A percentile compares a stretch with the other conserved stretches of the same genome.
phyloP scores from a whole-genome alignment of 192 early-diverging fungal species.

The Coemansia sp. region DNA sequence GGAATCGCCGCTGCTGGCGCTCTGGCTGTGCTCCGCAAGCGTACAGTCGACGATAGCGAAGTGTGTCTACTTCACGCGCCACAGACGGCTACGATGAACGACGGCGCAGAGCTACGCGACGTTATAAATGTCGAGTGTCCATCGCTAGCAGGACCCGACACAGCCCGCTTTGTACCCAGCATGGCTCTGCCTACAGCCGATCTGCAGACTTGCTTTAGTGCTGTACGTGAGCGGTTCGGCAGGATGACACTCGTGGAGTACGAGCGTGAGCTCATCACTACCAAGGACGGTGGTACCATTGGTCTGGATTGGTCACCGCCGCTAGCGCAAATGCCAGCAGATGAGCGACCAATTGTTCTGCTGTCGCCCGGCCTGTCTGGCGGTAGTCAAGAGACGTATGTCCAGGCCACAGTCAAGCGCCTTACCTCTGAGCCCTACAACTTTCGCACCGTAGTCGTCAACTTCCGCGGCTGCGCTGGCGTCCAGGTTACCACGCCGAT shows the following conservation, averaged over 20 bases:
- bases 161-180: slow-evolving; percentile 68
- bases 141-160: slow-evolving; percentile 45
- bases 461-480: slow-evolving; percentile 88
- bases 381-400: slow-evolving; percentile 88
- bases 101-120: slow-evolving; percentile 29
- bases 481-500: slow-evolving; percentile 74
- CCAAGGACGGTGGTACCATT: slow-evolving; percentile 84
- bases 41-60: slow-evolving; percentile 37
- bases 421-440: slow-evolving; percentile 62
- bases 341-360: slow-evolving; percentile 74
- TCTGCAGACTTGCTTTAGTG: slow-evolving; percentile 67
- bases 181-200: slow-evolving; percentile 73
- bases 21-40: slow-evolving; percentile 28
- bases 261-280: slow-evolving; percentile 61
- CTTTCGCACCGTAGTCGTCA: slow-evolving; percentile 82
- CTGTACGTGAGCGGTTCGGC: slow-evolving; percentile 56
- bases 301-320: slow-evolving; percentile 86
- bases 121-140: slow-evolving; percentile 55
- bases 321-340: slow-evolving; percentile 55
- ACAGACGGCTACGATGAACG: slow-evolving; percentile 24
- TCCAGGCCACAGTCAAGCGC: slow-evolving; percentile 69
- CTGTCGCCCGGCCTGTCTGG: slow-evolving; percentile 92
- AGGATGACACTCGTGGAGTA: slow-evolving; percentile 24
- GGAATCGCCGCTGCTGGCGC: slow-evolving; percentile 26
- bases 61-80: slow-evolving; percentile 46